Evolutionary conservation across 1,139 yeast genomes (phyloP).

Genomic region (Arxiozyma heterogenica): DNA sequence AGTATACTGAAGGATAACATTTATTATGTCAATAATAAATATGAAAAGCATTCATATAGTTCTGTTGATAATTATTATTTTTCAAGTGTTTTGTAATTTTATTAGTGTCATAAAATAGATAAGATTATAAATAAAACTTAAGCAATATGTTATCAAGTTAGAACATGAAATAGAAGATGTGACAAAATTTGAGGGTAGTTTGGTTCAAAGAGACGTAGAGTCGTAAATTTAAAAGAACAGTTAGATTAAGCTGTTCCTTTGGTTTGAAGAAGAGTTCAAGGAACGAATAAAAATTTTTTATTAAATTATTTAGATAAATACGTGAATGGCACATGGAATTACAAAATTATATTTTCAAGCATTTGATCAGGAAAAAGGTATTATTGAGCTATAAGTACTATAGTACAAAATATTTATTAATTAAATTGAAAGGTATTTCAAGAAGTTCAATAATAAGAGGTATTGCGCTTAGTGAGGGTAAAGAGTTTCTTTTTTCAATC

Average conservation of each 20-base stretch:
- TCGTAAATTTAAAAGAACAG: too few species aligned
- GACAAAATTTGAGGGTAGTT: neutral
- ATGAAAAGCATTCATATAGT: neutral
- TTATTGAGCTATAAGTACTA: neutral
- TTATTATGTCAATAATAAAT: neutral
- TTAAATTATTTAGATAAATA: too few species aligned
- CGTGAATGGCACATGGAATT: neutral
- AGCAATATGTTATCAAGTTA: neutral
- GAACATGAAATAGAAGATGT: neutral
- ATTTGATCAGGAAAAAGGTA: neutral
- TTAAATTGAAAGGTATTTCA: too few species aligned
- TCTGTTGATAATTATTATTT: too few species aligned
- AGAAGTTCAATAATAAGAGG: neutral
- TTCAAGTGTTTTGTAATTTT: too few species aligned
- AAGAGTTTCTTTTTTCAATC: too few species aligned
- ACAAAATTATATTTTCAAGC: too few species aligned
- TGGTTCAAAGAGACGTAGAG: neutral
- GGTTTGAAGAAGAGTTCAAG: too few species aligned
- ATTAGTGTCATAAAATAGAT: neutral
- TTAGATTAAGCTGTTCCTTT: neutral
- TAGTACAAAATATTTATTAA: too few species aligned
- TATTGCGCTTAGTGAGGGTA: neutral
- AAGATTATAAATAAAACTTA: neutral
- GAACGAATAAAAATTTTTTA: too few species aligned
- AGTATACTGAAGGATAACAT: neutral